phyloP scores from a whole-genome alignment of 768 basidiomycete species.

The Cystoderma amianthinum region DNA sequence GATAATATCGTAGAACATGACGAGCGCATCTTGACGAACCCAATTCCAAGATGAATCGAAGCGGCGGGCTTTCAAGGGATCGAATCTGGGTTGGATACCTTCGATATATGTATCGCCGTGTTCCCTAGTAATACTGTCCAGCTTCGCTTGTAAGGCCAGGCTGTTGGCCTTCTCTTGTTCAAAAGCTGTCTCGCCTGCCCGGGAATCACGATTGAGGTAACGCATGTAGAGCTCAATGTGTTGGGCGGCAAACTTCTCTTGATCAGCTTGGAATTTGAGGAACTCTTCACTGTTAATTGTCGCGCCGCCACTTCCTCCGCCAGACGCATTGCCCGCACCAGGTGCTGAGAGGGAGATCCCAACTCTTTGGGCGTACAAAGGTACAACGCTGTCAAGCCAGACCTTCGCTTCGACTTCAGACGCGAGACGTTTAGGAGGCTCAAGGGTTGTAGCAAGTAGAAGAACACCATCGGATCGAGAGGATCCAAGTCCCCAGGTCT shows the following conservation, averaged over 20 bases:
- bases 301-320: constrained; percentile 66
- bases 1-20: constrained; percentile 99
- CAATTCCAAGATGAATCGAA: constrained; percentile 99
- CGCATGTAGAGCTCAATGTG: constrained; percentile 97
- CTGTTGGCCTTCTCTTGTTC: constrained; percentile 80
- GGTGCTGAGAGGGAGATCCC: constrained; percentile 80
- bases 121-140: constrained; percentile 85
- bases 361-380: constrained; percentile 80
- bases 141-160: constrained; percentile 67
- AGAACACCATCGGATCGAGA: constrained; percentile 86
- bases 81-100: constrained; percentile 92
- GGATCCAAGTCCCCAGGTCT: constrained; percentile 94
- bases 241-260: constrained; percentile 85
- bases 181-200: constrained; percentile 84
- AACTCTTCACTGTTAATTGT: constrained; percentile 98
- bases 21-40: constrained; percentile 93
- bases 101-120: constrained; percentile 93
- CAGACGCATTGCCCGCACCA: constrained; percentile 52
- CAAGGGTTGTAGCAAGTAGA: constrained; percentile 85
- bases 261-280: constrained; percentile 91
- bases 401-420: constrained; percentile 90
- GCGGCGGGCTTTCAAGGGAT: constrained; percentile 91
- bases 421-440: constrained; percentile 88
- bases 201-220: constrained; percentile 89
- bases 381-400: constrained; percentile 85